Evolutionary conservation across 768 basidiomycete genomes (phyloP), one percentile per base, ranked within the genome.

Genomic region (Mycena galericulata): DNA sequence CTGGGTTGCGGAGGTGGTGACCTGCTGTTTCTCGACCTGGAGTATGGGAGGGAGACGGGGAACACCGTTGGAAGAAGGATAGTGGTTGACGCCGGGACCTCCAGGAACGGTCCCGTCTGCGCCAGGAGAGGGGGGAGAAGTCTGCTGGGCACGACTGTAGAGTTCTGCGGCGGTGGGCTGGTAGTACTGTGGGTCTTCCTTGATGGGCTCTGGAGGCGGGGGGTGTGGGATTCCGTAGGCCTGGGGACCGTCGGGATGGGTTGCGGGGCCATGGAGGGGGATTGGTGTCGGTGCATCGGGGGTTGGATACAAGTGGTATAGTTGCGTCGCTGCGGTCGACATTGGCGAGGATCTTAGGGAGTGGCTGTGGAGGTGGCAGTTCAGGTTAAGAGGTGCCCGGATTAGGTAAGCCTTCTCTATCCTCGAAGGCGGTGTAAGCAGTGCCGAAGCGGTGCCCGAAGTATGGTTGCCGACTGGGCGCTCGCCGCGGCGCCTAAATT

Each of bases 1-100:
- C 79, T 97, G 95, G 1, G 96, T 98, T 27, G 96, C 96, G 18
- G 92, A 92, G 24, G 96, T 97, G 45, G 96, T 98, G 34, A 98
- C 96, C 80, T 95, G 94, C 82, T 95, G 92, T 81, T 95, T 96
- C 82, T 96, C 94, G 57, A 96, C 94, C 80, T 95, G 94, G 34
- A 94, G 81, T 75, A 96, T 95, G 53, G 93, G 94, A 41, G 94
- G 94, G 5, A 96, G 84, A 56, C 86, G 82, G 8, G 85, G 85
- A 8, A 86, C 86, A 56, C 84, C 84, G 47, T 79, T 81, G 38
- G 85, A 83, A 6, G 86, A 85, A 1, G 86, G 86, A 73, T 87
- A 87, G 76, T 87, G 86, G 75, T 87, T 88, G 65, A 84, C 83
- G 63, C 85, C 86, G n/a, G 85, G 81, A 45, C 85, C 86, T 54